phyloP scores from a whole-genome alignment of 148 eudicot genomes.

The Rhododendron mucronatum region DNA sequence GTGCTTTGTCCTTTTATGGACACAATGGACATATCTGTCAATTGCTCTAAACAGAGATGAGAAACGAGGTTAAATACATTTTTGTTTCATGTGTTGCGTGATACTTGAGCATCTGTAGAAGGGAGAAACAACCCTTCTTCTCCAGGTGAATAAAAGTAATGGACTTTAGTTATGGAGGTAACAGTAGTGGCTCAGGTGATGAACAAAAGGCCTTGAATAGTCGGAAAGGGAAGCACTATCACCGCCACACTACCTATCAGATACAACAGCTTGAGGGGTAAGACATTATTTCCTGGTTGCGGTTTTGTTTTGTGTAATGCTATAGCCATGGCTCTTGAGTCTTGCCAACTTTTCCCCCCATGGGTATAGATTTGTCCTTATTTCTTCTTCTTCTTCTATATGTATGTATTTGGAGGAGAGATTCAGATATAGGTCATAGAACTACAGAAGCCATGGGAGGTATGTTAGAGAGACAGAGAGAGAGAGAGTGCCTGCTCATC shows the following conservation, averaged over 20 bases:
- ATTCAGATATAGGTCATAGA: background rate
- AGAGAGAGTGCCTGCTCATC: background rate
- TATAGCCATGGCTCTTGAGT: background rate
- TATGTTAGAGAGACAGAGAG: background rate
- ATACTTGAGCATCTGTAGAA: background rate
- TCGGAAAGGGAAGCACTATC: constrained; percentile 7
- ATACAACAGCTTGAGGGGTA: constrained; percentile 34
- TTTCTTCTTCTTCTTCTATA: background rate
- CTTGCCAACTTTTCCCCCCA: background rate
- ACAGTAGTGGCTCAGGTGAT: constrained; percentile 18
- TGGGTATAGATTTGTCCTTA: background rate
- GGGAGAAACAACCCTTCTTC: background rate
- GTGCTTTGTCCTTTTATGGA: background rate
- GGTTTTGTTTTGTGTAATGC: background rate
- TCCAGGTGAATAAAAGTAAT: constrained; percentile 3
- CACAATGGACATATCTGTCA: background rate
- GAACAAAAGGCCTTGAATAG: constrained; percentile 14
- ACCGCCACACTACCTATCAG: constrained; percentile 36
- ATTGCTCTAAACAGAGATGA: background rate
- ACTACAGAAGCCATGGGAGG: background rate
- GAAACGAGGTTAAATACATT: background rate
- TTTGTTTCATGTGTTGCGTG: background rate
- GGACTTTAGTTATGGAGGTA: constrained; percentile 13
- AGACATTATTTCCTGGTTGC: background rate
- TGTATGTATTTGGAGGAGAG: background rate